Conservation (phyloP, 139 green algal genomes). For the Coelastrella sp. region DNA sequence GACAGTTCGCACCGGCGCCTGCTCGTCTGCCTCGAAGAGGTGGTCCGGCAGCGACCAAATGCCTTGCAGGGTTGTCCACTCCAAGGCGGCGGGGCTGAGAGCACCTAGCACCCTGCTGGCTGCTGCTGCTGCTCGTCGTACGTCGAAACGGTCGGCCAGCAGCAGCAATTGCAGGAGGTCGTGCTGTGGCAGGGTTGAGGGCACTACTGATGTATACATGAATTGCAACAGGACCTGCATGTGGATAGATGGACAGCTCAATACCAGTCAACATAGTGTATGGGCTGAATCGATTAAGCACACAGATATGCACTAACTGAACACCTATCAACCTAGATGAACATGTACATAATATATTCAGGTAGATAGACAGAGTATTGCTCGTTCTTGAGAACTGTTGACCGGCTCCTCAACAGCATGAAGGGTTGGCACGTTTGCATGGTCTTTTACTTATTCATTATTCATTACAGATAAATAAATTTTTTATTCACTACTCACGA, state of each 20-base stretch:
- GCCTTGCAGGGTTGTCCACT: slow-evolving; percentile 22
- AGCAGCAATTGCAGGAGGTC: slow-evolving; percentile 43
- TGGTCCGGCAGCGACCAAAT: slow-evolving; percentile 30
- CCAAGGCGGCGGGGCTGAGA: slow-evolving; percentile 16
- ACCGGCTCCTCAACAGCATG: too few relatives aligned
- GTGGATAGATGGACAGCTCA: not conserved
- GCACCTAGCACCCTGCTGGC: not conserved
- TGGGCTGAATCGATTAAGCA: not conserved
- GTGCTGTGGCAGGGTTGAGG: not conserved
- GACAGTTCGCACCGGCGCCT: not conserved
- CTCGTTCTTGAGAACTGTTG: too few relatives aligned
- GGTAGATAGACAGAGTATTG: too few relatives aligned
- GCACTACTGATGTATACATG: slow-evolving; percentile 29
- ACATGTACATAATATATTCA: too few relatives aligned
- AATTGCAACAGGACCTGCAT: slow-evolving; percentile 2
- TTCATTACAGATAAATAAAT: too few relatives aligned
- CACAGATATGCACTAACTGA: not conserved
- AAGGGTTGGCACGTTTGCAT: too few relatives aligned
- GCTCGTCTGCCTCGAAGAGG: slow-evolving; percentile 18
- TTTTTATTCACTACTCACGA: too few relatives aligned
- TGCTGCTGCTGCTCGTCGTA: slow-evolving; percentile 12
- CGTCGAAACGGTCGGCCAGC: slow-evolving; percentile 35
- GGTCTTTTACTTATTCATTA: too few relatives aligned
- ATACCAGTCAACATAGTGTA: not conserved
- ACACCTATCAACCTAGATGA: too few relatives aligned